Conservation (phyloP, 2,329 filamentous ascomycete species). For the Fusarium heterosporum region DNA sequence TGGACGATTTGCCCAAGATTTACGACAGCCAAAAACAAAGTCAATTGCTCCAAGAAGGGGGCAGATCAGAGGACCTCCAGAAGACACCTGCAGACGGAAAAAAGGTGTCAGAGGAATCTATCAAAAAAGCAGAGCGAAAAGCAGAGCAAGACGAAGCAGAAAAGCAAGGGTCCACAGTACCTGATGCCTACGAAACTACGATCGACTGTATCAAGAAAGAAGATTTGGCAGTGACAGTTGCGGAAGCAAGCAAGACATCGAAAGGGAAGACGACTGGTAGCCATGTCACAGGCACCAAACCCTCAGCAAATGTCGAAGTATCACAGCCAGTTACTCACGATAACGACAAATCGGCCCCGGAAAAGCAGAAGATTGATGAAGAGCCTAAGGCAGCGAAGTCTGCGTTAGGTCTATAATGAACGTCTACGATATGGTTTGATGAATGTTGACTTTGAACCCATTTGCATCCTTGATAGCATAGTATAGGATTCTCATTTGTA, state of each 20-base stretch:
- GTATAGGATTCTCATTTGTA: conserved; percentile 30
- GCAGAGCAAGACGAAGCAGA: conserved; percentile 27
- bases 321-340: conserved; percentile 34
- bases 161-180: conserved; percentile 44
- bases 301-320: conserved; percentile 21
- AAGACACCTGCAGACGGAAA: background rate
- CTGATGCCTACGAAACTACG: conserved; percentile 37
- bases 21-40: conserved; percentile 16
- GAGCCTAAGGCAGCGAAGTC: conserved; percentile 22
- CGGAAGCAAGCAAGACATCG: background rate
- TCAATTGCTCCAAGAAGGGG: conserved; percentile 3
- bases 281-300: conserved; percentile 1
- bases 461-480: conserved; percentile 20
- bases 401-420: conserved; percentile 27
- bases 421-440: conserved; percentile 27
- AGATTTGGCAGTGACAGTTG: background rate
- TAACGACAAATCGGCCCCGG: conserved; percentile 35
- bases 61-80: conserved; percentile 17
- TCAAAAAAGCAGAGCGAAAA: conserved; percentile 23
- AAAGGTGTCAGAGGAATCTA: conserved; percentile 10
- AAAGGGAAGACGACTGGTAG: background rate
- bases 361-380: conserved; percentile 39
- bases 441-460: conserved; percentile 22
- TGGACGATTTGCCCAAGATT: conserved; percentile 7
- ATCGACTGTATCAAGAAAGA: conserved; percentile 15